Percentiles rank a stretch among this genome's conserved stretches.
Evolutionary conservation across 2,329 filamentous ascomycete species (phyloP).

Genomic region (Arthrocladium fulminans): DNA sequence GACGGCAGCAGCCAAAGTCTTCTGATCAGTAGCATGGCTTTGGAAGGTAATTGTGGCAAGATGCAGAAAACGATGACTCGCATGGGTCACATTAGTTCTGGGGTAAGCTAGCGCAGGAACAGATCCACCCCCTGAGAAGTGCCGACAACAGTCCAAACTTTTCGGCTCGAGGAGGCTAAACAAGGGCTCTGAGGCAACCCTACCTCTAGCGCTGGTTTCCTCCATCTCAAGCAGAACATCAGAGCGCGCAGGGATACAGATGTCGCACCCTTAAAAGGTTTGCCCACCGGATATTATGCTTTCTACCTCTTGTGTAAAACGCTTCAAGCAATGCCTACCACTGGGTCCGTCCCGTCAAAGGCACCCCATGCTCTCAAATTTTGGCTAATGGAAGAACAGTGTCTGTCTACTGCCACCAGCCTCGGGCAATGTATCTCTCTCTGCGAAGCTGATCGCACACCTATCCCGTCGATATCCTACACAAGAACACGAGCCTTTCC

Average conservation of each 20-base stretch:
- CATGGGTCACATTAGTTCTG: no score
- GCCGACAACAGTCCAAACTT: no score
- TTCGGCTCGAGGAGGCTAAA: no score
- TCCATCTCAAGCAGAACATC: not conserved
- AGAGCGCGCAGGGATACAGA: no score
- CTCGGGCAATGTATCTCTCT: constrained; percentile 14
- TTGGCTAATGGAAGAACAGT: constrained; percentile 1
- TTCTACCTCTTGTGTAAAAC: not conserved
- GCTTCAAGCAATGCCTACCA: not conserved
- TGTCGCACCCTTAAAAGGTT: not conserved
- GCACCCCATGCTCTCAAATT: not conserved
- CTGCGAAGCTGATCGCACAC: constrained; percentile 17
- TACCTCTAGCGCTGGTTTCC: not conserved
- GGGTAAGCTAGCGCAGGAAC: not conserved
- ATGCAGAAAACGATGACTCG: no score
- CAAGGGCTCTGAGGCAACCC: no score
- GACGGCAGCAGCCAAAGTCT: constrained; percentile 20
- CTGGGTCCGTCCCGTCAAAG: constrained; percentile 5
- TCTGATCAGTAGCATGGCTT: constrained; percentile 19
- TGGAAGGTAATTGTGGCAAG: no score
- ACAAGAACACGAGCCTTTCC: constrained; percentile 17
- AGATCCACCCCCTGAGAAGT: not conserved
- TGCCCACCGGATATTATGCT: not conserved
- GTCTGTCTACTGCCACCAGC: constrained; percentile 17
- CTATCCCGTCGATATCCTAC: constrained; percentile 19